Percentiles rank a stretch among this genome's conserved stretches.
Conservation (phyloP, 805 yeast genomes). For the Starmerella powellii region DNA sequence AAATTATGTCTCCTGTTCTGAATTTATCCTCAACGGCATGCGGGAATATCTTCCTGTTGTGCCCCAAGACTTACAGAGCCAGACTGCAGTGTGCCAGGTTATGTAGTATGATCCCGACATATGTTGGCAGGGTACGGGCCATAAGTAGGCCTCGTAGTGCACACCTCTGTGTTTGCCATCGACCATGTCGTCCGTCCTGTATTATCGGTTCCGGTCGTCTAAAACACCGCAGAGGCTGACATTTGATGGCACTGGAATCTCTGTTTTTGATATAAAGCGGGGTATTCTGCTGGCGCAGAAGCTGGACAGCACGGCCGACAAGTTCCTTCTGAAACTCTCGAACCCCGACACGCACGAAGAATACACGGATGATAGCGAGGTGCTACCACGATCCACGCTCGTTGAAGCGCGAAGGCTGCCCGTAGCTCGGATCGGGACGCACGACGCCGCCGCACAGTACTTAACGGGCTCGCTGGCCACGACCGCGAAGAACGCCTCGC, state of each 20-base stretch:
- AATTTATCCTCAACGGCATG: no score
- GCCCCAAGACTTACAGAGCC: no score
- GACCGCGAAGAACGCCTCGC: constrained; percentile 29
- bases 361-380: constrained; percentile 76
- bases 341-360: constrained; percentile 64
- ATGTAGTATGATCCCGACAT: no score
- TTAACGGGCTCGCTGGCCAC: constrained; percentile 37
- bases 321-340: constrained; percentile 58
- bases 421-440: constrained; percentile 36
- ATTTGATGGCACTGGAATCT: constrained; percentile 94
- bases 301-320: constrained; percentile 67
- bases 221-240: constrained; percentile 62
- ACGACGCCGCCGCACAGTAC: constrained; percentile 47
- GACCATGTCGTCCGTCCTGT: constrained; percentile 72
- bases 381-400: constrained; percentile 79
- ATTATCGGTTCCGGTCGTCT: constrained; percentile 77
- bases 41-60: no score
- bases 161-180: neutral
- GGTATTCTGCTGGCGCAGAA: constrained; percentile 76
- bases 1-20: no score
- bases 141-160: neutral
- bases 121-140: neutral
- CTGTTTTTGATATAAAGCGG: constrained; percentile 85
- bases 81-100: no score
- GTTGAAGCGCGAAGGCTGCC: constrained; percentile 76